Conservation (phyloP, 164 flowering plant genomes). For the Aristolochia californica region DNA sequence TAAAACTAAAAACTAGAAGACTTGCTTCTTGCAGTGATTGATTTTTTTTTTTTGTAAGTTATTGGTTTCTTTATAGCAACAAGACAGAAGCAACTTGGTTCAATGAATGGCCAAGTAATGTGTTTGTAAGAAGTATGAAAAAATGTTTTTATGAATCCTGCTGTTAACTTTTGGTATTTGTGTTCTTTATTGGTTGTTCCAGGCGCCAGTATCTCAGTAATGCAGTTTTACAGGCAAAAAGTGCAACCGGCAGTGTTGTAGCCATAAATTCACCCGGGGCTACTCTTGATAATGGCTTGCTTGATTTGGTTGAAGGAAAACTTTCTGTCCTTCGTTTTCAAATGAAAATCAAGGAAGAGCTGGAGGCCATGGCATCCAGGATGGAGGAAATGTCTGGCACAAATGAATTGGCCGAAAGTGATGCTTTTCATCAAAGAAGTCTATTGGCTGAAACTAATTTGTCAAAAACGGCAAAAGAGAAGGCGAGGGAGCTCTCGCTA, state of each 20-base stretch:
- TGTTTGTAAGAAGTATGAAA: neutral
- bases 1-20: too few relatives aligned
- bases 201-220: conserved; percentile 91
- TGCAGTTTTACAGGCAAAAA: conserved; percentile 96
- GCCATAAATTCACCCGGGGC: conserved; percentile 36
- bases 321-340: conserved; percentile 92
- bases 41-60: too few relatives aligned
- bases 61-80: too few relatives aligned
- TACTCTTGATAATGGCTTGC: conserved; percentile 58
- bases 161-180: neutral
- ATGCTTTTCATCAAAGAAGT: conserved; percentile 26
- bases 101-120: too few relatives aligned
- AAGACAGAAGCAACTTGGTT: too few relatives aligned
- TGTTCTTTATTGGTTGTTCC: conserved; percentile 7
- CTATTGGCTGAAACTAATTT: conserved; percentile 23
- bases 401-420: conserved; percentile 36
- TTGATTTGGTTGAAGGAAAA: conserved; percentile 92
- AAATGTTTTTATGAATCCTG: neutral
- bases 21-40: too few relatives aligned
- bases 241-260: conserved; percentile 48
- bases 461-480: conserved; percentile 43
- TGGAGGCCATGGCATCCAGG: conserved; percentile 57
- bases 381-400: conserved; percentile 31
- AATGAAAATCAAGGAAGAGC: conserved; percentile 71
- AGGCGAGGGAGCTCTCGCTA: conserved; percentile 71